These are phyloP conservation scores for Przewalskia tangutica DNA, from an alignment of 257 asterid species.

Conservation along the genomic window DNA sequence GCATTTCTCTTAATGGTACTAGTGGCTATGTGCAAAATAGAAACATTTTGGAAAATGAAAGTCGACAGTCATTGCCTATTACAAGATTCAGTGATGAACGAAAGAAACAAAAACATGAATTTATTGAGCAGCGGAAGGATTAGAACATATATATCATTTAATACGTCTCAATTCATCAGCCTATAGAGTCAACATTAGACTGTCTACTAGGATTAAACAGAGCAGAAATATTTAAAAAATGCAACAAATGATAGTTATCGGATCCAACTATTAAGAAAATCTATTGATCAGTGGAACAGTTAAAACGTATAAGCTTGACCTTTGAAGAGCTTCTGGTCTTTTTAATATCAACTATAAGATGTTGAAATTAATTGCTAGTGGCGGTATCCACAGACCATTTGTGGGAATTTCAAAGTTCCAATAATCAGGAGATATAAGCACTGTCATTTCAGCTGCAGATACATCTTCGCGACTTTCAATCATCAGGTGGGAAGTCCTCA, in stretches of 20 bases:
- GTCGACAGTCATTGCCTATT: neutral
- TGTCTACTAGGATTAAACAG: neutral
- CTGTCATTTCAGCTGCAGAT: conserved; percentile 1
- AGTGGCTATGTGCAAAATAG: neutral
- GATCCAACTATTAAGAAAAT: neutral
- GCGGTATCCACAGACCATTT: neutral
- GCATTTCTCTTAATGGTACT: neutral
- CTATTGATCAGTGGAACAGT: neutral
- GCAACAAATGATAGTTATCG: neutral
- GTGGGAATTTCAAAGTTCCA: neutral
- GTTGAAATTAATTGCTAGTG: neutral
- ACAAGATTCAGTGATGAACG: neutral
- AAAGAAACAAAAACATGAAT: neutral
- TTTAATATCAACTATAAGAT: neutral
- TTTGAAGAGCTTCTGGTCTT: neutral
- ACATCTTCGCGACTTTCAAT: conserved; percentile 17
- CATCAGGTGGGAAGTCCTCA: conserved; percentile 79
- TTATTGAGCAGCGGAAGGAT: neutral
- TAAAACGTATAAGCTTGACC: neutral
- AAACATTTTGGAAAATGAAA: neutral
- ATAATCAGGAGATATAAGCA: conserved; percentile 1
- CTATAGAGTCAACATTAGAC: neutral
- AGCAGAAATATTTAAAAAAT: neutral
- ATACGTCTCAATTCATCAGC: neutral
- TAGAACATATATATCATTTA: neutral